These are phyloP conservation scores for Physcomitrellopsis africana DNA, from an alignment of 225 moss, liverwort and hornwort genomes.

Conservation along the genomic window DNA sequence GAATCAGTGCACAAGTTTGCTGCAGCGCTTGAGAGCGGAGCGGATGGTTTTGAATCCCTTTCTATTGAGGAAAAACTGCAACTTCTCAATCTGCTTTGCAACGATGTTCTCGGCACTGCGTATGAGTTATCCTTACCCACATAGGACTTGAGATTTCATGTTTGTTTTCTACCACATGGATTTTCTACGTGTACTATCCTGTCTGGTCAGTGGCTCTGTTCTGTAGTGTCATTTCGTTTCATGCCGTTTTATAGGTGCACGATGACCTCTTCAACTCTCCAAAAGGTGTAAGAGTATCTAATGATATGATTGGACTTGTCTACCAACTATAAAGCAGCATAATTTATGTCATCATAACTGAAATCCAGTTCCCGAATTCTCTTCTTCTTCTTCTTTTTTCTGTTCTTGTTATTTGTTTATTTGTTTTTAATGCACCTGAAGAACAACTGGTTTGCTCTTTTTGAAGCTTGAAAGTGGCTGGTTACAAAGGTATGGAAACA, in stretches of 20 bases:
- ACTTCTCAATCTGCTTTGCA: constrained; percentile 66
- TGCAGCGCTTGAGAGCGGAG: constrained; percentile 61
- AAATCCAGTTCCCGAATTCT: too few relatives aligned
- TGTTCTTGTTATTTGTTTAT: too few relatives aligned
- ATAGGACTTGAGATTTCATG: background rate
- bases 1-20: constrained; percentile 44
- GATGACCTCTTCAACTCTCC: background rate
- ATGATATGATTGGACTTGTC: too few relatives aligned
- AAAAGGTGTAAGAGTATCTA: too few relatives aligned
- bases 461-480: constrained; percentile 11
- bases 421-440: too few relatives aligned
- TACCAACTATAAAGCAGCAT: too few relatives aligned
- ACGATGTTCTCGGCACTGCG: constrained; percentile 67
- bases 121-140: constrained; percentile 36
- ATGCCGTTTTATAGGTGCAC: constrained; percentile 1
- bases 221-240: background rate
- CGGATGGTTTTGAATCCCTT: constrained; percentile 64
- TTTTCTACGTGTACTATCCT: background rate
- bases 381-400: too few relatives aligned
- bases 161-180: constrained; percentile 4
- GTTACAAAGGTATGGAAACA: background rate
- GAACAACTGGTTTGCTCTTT: background rate
- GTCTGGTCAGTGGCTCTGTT: background rate
- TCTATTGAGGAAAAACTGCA: constrained; percentile 64
- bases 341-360: too few relatives aligned